phyloP scores from a whole-genome alignment of 2,329 filamentous ascomycete species.

The Waltergamsia citrina region DNA sequence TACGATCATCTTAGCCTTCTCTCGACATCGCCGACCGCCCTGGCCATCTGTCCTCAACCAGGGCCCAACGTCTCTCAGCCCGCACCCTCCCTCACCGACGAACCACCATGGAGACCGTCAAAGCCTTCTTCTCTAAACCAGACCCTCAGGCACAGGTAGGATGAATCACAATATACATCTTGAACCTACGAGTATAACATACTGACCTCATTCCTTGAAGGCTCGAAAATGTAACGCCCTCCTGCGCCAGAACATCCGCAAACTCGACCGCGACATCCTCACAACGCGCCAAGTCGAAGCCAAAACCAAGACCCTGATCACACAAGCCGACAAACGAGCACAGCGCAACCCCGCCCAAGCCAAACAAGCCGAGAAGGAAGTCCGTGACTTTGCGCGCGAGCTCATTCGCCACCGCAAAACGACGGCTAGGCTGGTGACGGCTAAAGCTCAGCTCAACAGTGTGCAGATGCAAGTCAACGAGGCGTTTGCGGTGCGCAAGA shows the following conservation, averaged over 20 bases:
- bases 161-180: no score
- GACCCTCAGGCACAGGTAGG: slow-evolving; percentile 86
- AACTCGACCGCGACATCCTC: slow-evolving; percentile 86
- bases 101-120: slow-evolving; percentile 70
- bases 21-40: no score
- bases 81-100: no score
- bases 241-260: slow-evolving; percentile 82
- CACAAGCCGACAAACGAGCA: slow-evolving; percentile 71
- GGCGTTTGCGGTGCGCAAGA: slow-evolving; percentile 90
- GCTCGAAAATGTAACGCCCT: slow-evolving; percentile 91
- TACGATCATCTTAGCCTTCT: no score
- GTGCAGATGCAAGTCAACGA: slow-evolving; percentile 98
- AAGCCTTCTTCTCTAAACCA: slow-evolving; percentile 79
- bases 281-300: slow-evolving; percentile 68
- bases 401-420: slow-evolving; percentile 76
- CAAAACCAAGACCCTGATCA: slow-evolving; percentile 78
- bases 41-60: no score
- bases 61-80: neutral
- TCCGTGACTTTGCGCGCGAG: slow-evolving; percentile 81
- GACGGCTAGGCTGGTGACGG: slow-evolving; percentile 64
- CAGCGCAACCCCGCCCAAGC: slow-evolving; percentile 71
- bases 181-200: neutral
- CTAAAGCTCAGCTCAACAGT: slow-evolving; percentile 83
- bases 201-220: slow-evolving; percentile 33
- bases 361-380: slow-evolving; percentile 71